A percentile compares a stretch with the other conserved stretches of the same genome.
These are phyloP conservation scores for Jackrogersella minutella DNA, from an alignment of 495 filamentous ascomycete species.

Conservation along the genomic window DNA sequence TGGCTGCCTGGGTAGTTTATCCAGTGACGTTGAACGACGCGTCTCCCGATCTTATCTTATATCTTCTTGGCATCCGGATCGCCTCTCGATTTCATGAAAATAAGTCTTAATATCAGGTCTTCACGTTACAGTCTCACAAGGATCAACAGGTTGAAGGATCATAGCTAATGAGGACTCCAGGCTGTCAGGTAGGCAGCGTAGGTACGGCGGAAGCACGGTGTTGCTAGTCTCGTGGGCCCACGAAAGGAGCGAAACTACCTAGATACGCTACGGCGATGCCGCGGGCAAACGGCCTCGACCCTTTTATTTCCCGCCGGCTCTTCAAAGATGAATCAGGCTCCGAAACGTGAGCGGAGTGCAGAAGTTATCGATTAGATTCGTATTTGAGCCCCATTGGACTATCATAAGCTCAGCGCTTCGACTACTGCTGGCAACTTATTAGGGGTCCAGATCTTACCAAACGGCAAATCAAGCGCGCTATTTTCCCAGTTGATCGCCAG, in stretches of 20 bases:
- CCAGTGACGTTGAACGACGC: constrained; percentile 27
- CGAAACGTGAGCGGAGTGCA: not conserved
- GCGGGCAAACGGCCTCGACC: not conserved
- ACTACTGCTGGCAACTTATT: constrained; percentile 10
- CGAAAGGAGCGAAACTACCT: not conserved
- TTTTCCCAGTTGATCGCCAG: constrained; percentile 25
- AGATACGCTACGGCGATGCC: constrained; percentile 13
- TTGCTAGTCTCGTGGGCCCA: constrained; percentile 6
- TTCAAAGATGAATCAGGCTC: not conserved
- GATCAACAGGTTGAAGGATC: constrained; percentile 10
- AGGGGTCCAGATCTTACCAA: constrained; percentile 11
- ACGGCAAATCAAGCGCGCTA: constrained; percentile 20
- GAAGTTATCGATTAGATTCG: not conserved
- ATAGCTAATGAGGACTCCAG: not conserved
- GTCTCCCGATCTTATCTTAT: constrained; percentile 28
- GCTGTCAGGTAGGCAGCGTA: too few species aligned
- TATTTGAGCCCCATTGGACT: constrained; percentile 7
- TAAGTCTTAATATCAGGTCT: constrained; percentile 6
- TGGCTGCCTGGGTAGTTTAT: constrained; percentile 33
- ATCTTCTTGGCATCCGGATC: constrained; percentile 23
- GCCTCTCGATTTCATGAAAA: constrained; percentile 1
- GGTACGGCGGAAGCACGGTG: too few species aligned
- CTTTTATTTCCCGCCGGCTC: not conserved
- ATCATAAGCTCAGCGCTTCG: constrained; percentile 13
- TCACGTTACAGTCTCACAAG: constrained; percentile 15